Base-by-base conservation (phyloP, 495 filamentous ascomycete species). In the Penicillium lividum region DNA sequence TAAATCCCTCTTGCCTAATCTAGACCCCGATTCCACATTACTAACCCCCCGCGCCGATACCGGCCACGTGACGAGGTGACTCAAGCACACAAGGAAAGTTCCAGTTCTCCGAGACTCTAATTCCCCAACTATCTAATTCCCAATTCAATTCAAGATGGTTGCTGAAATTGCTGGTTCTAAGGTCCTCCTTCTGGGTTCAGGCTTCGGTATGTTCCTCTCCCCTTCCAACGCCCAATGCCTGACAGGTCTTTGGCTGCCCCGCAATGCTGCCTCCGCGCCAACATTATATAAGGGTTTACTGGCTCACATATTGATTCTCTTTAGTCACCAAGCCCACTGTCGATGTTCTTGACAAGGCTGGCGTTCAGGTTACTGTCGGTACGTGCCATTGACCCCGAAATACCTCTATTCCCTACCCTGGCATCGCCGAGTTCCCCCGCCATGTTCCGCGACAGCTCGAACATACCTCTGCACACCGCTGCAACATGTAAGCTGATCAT, bases 321-420 rank as follows among this genome's bases (percentile, higher is more conserved):
- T 46, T 74, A 40, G 79, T 95, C 63, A 89, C 89, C 51, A 83
- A 84, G 65, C 92, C 92, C 42, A 91, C 89, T 40, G 82, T 93
- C 45, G 85, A 92, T 64, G 80, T 93, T 62, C 84, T 95, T 54
- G 82, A 76, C 77, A 83, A 93, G 53, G 78, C 88, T 43, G 89
- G 83, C 54, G 83, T 95, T 67, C 71, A 86, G n/a, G 89, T 93
- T 52, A 91, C 88, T 43, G 90, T 96, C 72, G 90, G 89, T 91
- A 84, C 62, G 84, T 74, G 53, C 48, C 46, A 54, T 56, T 54
- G 42, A 44, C 30, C 30, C n/a, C 44, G 34, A 51, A 48, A 29
- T 43, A 18, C 52, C 28, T 46, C 22, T 58, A 38, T 9, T 46
- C 16, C 22, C 42, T 25, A 15, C 33, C 16, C 10, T 16, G 5